A percentile compares a stretch with the other conserved stretches of the same genome.
Evolutionary conservation across 495 filamentous ascomycete species (phyloP).

Genomic region (Daldinia childiae): DNA sequence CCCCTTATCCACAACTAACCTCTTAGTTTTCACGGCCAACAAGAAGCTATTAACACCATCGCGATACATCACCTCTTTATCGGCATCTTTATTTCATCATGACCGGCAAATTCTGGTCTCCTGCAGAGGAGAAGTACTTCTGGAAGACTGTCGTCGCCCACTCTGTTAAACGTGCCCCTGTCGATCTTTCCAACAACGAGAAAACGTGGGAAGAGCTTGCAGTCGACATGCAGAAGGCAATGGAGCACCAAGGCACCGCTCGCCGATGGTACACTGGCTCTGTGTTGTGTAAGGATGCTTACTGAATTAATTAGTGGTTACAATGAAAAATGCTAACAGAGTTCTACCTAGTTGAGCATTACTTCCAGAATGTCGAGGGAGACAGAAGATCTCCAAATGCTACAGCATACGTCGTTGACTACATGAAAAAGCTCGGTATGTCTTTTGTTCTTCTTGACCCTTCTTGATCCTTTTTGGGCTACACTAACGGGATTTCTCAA

Average conservation of each 20-base stretch:
- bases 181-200: slow-evolving; percentile 37
- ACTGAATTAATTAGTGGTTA: not conserved
- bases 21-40: not conserved
- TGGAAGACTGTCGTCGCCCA: slow-evolving; percentile 51
- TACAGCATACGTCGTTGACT: slow-evolving; percentile 36
- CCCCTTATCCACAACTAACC: not conserved
- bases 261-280: slow-evolving; percentile 50
- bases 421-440: slow-evolving; percentile 41
- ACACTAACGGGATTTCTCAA: slow-evolving; percentile 7
- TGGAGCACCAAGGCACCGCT: slow-evolving; percentile 31
- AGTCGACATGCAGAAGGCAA: slow-evolving; percentile 43
- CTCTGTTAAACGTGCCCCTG: slow-evolving; percentile 50
- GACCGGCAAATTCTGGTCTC: slow-evolving; percentile 55
- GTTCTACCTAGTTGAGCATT: slow-evolving; percentile 54
- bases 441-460: not conserved
- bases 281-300: slow-evolving; percentile 50
- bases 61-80: not conserved
- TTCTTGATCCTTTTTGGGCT: too few relatives aligned
- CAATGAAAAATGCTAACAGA: slow-evolving; percentile 20
- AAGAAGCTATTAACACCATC: not conserved
- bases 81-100: slow-evolving; percentile 32
- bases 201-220: slow-evolving; percentile 49
- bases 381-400: slow-evolving; percentile 48
- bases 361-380: slow-evolving; percentile 52
- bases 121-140: slow-evolving; percentile 52